Evolutionary conservation across 371 early-diverging fungal species (phyloP), one percentile per base, ranked within the genome.

Genomic region (Funneliformis caledonium): DNA sequence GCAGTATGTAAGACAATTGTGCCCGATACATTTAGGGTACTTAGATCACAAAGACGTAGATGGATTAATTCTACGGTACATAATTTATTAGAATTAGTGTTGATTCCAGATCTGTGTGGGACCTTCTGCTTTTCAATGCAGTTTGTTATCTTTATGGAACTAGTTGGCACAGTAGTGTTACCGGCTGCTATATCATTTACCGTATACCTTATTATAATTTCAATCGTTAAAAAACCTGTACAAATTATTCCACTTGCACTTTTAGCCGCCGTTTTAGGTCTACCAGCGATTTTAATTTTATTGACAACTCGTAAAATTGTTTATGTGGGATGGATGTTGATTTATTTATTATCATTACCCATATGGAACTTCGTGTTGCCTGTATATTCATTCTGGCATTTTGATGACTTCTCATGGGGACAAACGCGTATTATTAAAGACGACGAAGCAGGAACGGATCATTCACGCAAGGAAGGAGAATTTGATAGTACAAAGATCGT

Each of bases 41-140:
- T 99, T 62, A 87, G 99, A 48, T 97, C 97, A 19, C 99, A 99
- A 87, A 93, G 99, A 33, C 92, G 99, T 79, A 89, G 99, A 72
- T 99, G 99, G 99, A 99, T 99, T 87, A 99, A 99, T 88, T 98
- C 99, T 4, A 99, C 99, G 0, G 94, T 98, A 73, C 99, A 98
- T 82, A 99, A 99, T 83, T 86, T 99, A 81, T 85, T 97, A 86
- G 99, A 99, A 86, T 86, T 99, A 70, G 92, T 99, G 22, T 88
- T 96, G 76, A 97, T 99, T 6, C 92, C 95, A 48, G 97, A 98
- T 83, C 88, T 99, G 52, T 99, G 99, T 84, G 99, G 99, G 11
- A 97, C 96, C 7, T 99, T 99, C 84, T 99, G 98, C 84, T 98
- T 98, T 84, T 97, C 97, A 10, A 99, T 99, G 99, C 99, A 98